phyloP scores from a whole-genome alignment of 1,284 basidiomycete genomes.

The Fomitopsis palustris region DNA sequence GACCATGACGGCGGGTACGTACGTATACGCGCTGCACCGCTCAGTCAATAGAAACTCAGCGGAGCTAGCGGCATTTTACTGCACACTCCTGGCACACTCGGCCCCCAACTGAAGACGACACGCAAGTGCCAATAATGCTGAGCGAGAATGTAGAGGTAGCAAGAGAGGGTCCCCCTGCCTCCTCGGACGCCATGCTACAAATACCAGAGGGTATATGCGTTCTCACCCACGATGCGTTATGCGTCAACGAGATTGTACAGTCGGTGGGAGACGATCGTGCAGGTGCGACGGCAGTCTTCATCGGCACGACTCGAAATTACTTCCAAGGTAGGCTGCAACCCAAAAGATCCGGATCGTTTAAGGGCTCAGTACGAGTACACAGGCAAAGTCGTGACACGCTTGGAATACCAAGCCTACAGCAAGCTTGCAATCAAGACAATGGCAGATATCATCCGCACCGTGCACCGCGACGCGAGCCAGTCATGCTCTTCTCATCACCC shows the following conservation, averaged over 20 bases:
- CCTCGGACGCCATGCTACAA: conserved; percentile 43
- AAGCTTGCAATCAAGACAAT: conserved; percentile 82
- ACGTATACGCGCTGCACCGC: too few species aligned
- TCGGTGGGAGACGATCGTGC: conserved; percentile 62
- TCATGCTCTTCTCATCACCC: conserved; percentile 43
- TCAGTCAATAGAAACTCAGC: too few species aligned
- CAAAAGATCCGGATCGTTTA: not conserved
- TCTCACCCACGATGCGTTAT: conserved; percentile 57
- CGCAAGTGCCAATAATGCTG: not conserved
- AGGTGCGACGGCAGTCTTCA: conserved; percentile 72
- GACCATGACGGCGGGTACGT: too few species aligned
- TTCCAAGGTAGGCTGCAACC: conserved; percentile 44
- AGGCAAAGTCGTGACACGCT: conserved; percentile 70
- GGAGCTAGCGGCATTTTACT: too few species aligned
- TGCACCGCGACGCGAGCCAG: conserved; percentile 33
- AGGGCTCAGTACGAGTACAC: not conserved
- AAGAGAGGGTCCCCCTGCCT: conserved; percentile 29
- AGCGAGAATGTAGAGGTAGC: not conserved
- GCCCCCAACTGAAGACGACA: too few species aligned
- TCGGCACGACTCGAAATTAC: conserved; percentile 68
- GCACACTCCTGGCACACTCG: too few species aligned
- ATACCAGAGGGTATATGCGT: conserved; percentile 50
- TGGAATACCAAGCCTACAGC: conserved; percentile 84
- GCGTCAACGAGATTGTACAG: conserved; percentile 51
- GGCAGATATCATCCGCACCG: conserved; percentile 50